These are phyloP conservation scores for Leccinum subtestaceum DNA, from an alignment of 768 basidiomycete genomes.

Conservation along the genomic window DNA sequence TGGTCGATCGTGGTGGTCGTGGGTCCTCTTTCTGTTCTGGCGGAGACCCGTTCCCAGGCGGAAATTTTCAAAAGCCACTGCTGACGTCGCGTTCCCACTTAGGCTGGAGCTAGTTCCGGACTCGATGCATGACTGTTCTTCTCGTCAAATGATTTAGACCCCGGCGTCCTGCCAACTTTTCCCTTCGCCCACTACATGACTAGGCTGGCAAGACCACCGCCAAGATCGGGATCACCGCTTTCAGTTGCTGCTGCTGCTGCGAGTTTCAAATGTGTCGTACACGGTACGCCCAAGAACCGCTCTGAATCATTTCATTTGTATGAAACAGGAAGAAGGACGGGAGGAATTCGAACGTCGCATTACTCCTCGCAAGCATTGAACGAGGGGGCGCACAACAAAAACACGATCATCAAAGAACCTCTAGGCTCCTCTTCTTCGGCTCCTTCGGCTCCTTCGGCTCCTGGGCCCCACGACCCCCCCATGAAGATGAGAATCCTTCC, in stretches of 20 bases:
- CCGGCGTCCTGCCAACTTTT: not conserved
- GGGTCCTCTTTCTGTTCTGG: not conserved
- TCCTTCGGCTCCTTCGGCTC: not conserved
- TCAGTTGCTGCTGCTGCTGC: slow-evolving; percentile 1
- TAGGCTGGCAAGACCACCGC: not conserved
- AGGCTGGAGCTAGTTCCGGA: not conserved
- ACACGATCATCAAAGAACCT: slow-evolving; percentile 4
- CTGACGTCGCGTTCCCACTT: not conserved
- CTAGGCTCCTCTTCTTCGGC: not conserved
- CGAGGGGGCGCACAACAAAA: slow-evolving; percentile 6
- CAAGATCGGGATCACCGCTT: slow-evolving; percentile 2
- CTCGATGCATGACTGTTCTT: not conserved
- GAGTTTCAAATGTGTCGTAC: slow-evolving; percentile 9
- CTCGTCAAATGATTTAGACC: not conserved
- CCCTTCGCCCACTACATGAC: not conserved
- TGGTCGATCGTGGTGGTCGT: slow-evolving; percentile 16
- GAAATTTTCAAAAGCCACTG: slow-evolving; percentile 6
- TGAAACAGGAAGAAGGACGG: slow-evolving; percentile 19
- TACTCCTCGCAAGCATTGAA: slow-evolving; percentile 3
- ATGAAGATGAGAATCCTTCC: slow-evolving; percentile 8
- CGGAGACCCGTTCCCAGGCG: slow-evolving; percentile 17
- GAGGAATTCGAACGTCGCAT: slow-evolving; percentile 17
- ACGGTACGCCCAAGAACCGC: not conserved
- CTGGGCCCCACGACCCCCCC: slow-evolving; percentile 1
- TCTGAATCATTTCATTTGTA: slow-evolving; percentile 18